Conservation (phyloP, 2,329 filamentous ascomycete species). For the Penicillium paneum region DNA sequence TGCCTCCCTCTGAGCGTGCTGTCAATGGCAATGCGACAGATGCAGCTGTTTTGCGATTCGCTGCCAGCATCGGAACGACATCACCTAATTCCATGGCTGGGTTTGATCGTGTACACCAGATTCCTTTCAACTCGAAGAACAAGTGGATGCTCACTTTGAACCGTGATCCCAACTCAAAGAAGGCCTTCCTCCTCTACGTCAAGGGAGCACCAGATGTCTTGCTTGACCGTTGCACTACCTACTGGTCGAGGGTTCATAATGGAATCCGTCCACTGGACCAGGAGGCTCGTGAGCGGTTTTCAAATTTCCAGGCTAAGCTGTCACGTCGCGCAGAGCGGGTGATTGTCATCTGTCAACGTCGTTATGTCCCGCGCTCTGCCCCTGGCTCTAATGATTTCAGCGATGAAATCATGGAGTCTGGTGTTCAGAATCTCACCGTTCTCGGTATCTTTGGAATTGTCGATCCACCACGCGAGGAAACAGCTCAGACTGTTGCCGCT, state of each 20-base stretch:
- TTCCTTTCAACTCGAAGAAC: slow-evolving; percentile 80
- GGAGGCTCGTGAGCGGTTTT: slow-evolving; percentile 49
- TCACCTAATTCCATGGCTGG: slow-evolving; percentile 53
- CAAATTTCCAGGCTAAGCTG: slow-evolving; percentile 64
- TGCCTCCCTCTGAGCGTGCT: slow-evolving; percentile 60
- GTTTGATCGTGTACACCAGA: slow-evolving; percentile 65
- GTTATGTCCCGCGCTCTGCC: slow-evolving; percentile 45
- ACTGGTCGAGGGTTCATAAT: slow-evolving; percentile 57
- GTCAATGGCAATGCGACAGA: slow-evolving; percentile 77
- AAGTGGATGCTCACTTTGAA: slow-evolving; percentile 71
- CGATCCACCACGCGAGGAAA: slow-evolving; percentile 41
- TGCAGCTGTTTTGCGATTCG: slow-evolving; percentile 68
- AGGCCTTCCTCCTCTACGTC: slow-evolving; percentile 48
- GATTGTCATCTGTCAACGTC: slow-evolving; percentile 64
- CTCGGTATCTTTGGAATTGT: slow-evolving; percentile 52
- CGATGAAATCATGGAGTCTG: slow-evolving; percentile 47
- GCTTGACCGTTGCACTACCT: slow-evolving; percentile 60
- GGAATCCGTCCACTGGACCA: slow-evolving; percentile 52
- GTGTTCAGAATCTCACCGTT: slow-evolving; percentile 46
- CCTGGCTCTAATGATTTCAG: slow-evolving; percentile 50
- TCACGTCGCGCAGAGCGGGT: slow-evolving; percentile 69
- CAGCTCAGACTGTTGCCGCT: slow-evolving; percentile 33
- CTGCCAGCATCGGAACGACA: slow-evolving; percentile 61
- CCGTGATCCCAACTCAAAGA: slow-evolving; percentile 33
- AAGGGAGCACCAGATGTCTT: slow-evolving; percentile 77